Base-by-base conservation (phyloP, 2,329 filamentous ascomycete genomes). In the Leptoxyphium fumago region DNA sequence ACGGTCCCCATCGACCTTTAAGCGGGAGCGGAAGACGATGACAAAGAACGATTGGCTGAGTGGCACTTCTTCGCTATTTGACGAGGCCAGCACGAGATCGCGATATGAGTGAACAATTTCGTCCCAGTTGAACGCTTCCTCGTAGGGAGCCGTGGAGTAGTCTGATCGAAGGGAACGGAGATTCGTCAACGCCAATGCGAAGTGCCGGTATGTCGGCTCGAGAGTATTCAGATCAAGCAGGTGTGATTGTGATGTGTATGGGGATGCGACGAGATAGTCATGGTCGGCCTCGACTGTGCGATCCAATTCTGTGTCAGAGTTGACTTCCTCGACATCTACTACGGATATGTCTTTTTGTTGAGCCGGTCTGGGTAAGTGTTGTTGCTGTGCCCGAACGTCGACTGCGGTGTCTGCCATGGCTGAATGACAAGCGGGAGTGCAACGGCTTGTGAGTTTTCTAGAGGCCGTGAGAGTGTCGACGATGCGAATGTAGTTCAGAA, bases 11-110 rank as follows among this genome's bases (percentile, higher is more conserved):
- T 70, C 74, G 2, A 73, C 69, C 32, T 78, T 77, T 45, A 94
- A 75, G 50, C 71, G 74, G 5, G 83, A 89, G 13, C 84, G 75
- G 64, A 94, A 94, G 4, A 80, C 80, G 36, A 94, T 86, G 45
- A 91, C 78, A 64, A 89, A 94, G 66, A 89, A 94, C 8, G 43
- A 15, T 17, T 41, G 39, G 6, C 29, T 38, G 5, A 41, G 32
- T 11, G 36, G 44, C n/a, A 18, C 17, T 11, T 36, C 4, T 9
- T 30, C 34, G 8, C 34, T 29, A 8, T 18, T 28, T 47, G 43
- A 15, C 34, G 44, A 14, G 41, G 13, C 13, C 46, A 43, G 54
- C 52, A 57, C 10, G 45, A 36, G 10, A 45, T 43, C 13, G 41
- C 45, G 11, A 38, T 38, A 29, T 45, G 45, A 65, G 3, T 66